A percentile compares a stretch with the other conserved stretches of the same genome.
Evolutionary conservation across 306 rosid species (phyloP).

Genomic region (Begonia peltatifolia): DNA sequence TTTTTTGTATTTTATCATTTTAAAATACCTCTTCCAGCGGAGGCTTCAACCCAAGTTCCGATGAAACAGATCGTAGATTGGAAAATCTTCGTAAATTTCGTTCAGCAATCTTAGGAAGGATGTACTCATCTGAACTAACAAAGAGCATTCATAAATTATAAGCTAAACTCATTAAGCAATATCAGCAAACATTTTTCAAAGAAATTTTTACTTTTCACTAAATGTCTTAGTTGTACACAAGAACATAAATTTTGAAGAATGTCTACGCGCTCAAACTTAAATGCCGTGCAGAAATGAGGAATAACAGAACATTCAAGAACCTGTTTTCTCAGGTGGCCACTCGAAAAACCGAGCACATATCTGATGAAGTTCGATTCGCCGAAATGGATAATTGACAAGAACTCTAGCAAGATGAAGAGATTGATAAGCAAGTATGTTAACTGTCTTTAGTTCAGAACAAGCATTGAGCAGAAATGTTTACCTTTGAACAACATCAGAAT

Average conservation of each 20-base stretch:
- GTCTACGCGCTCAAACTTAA: too few relatives aligned
- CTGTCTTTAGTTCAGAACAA: too few relatives aligned
- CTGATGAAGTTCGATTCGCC: conserved; percentile 42
- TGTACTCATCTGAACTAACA: conserved; percentile 48
- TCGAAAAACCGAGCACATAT: conserved; percentile 41
- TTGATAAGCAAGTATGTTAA: background rate
- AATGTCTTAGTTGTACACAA: too few relatives aligned
- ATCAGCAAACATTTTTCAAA: too few relatives aligned
- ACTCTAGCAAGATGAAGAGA: conserved; percentile 25
- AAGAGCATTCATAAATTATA: too few relatives aligned
- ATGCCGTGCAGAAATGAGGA: too few relatives aligned
- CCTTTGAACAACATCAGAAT: conserved; percentile 50
- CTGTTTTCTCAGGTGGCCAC: conserved; percentile 73
- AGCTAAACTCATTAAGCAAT: too few relatives aligned
- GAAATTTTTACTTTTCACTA: too few relatives aligned
- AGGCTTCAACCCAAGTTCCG: conserved; percentile 41
- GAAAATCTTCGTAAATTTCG: conserved; percentile 58
- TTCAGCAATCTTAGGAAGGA: conserved; percentile 73
- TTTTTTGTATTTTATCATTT: too few relatives aligned
- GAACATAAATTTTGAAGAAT: too few relatives aligned
- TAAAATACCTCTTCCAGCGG: conserved; percentile 40
- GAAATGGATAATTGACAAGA: conserved; percentile 48
- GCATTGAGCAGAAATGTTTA: conserved; percentile 10
- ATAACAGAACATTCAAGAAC: conserved; percentile 14
- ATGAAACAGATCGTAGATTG: conserved; percentile 44